phyloP scores from a whole-genome alignment of 495 filamentous ascomycete genomes.

The Saxophila tyrrhenica region DNA sequence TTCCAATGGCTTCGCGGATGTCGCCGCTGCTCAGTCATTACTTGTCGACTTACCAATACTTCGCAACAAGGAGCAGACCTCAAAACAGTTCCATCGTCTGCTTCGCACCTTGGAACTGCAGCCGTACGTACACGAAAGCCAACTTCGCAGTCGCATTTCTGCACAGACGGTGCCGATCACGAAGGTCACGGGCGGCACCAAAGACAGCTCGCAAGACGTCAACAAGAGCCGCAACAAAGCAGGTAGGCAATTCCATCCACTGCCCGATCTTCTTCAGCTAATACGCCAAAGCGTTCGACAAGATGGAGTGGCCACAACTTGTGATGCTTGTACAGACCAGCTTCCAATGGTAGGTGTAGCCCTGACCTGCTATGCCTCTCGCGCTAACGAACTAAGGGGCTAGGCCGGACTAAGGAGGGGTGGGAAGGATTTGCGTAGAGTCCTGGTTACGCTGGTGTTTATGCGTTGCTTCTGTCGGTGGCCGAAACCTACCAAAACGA shows the following conservation, averaged over 20 bases:
- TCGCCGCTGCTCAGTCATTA: neutral
- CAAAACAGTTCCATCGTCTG: neutral
- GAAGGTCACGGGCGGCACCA: neutral
- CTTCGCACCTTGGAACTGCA: neutral
- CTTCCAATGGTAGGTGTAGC: neutral
- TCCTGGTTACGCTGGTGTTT: no score
- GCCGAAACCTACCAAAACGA: no score
- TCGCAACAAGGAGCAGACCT: neutral
- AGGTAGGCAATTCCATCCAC: neutral
- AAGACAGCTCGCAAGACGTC: neutral
- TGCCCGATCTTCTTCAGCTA: neutral
- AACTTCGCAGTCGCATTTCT: neutral
- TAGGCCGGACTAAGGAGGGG: no score
- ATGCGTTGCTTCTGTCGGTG: no score
- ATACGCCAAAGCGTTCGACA: neutral
- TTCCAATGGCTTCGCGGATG: neutral
- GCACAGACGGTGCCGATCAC: neutral
- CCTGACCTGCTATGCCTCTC: no score
- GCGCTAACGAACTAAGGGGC: no score
- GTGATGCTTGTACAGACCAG: neutral
- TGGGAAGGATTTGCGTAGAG: no score
- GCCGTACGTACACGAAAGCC: neutral
- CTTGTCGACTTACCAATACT: neutral
- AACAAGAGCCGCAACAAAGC: neutral
- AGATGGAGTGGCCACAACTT: neutral